These are phyloP conservation scores for Exutisphaerella laricina DNA, from an alignment of 2,329 filamentous ascomycete species.

Conservation along the genomic window DNA sequence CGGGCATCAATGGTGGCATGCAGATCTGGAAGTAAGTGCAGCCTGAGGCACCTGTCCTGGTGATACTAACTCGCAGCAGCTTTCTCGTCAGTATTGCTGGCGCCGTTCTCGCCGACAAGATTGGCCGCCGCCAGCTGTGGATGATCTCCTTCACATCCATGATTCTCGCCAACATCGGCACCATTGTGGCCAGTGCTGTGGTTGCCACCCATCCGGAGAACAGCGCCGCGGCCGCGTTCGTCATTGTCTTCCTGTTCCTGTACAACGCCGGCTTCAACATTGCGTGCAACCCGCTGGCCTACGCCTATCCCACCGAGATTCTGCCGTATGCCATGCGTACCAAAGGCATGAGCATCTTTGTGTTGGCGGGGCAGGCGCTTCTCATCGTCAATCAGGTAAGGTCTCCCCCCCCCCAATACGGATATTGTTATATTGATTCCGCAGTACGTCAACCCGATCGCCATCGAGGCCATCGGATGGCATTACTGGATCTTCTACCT, in stretches of 20 bases:
- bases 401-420: too few relatives aligned
- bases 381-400: conserved; percentile 5
- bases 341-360: conserved; percentile 43
- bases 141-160: conserved; percentile 41
- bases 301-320: conserved; percentile 56
- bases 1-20: conserved; percentile 37
- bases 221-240: conserved; percentile 2
- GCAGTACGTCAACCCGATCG: conserved; percentile 20
- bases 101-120: conserved; percentile 37
- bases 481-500: conserved; percentile 19
- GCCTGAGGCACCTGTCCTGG: background rate
- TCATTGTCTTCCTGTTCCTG: conserved; percentile 35
- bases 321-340: conserved; percentile 55
- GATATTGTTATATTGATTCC: background rate
- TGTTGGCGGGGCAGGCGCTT: conserved; percentile 1
- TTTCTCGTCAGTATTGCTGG: conserved; percentile 31
- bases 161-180: conserved; percentile 39
- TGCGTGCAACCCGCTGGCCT: conserved; percentile 61
- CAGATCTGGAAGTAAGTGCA: conserved; percentile 34
- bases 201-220: background rate
- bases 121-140: conserved; percentile 42
- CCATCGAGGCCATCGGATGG: conserved; percentile 14
- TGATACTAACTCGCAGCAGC: background rate
- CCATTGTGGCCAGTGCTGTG: conserved; percentile 28
- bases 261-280: conserved; percentile 59